These are phyloP conservation scores for Opeltia flavorubescens DNA, from an alignment of 495 filamentous ascomycete species.

Conservation along the genomic window DNA sequence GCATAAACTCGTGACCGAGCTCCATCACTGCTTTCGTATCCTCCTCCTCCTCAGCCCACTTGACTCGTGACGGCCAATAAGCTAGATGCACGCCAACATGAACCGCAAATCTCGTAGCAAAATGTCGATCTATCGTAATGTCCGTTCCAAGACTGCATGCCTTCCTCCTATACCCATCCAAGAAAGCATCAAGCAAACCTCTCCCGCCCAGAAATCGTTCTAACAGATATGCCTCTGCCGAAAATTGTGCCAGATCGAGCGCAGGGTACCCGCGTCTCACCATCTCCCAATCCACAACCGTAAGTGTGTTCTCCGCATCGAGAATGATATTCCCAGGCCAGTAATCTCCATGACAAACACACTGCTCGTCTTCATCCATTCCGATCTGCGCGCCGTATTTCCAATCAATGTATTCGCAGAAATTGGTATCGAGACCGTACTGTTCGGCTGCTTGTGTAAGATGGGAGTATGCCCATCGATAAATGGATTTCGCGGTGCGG, in stretches of 20 bases:
- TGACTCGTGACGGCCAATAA: conserved; percentile 21
- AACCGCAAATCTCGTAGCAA: conserved; percentile 16
- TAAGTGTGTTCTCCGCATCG: conserved; percentile 9
- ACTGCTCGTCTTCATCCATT: conserved; percentile 17
- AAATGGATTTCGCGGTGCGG: conserved; percentile 15
- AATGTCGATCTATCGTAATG: conserved; percentile 1
- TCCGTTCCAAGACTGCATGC: not conserved
- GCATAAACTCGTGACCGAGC: conserved; percentile 15
- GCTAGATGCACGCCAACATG: conserved; percentile 23
- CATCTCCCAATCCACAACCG: conserved; percentile 26
- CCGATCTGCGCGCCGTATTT: conserved; percentile 16
- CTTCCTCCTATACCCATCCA: conserved; percentile 15
- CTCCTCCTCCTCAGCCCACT: conserved; percentile 17
- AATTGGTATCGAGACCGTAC: conserved; percentile 13
- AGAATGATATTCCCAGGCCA: conserved; percentile 19
- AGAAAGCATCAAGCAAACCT: conserved; percentile 19
- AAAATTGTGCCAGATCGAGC: conserved; percentile 25
- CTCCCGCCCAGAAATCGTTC: conserved; percentile 21
- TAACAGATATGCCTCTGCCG: conserved; percentile 23
- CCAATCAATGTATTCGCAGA: conserved; percentile 16
- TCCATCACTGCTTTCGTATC: conserved; percentile 17
- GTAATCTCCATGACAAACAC: conserved; percentile 25
- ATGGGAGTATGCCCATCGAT: conserved; percentile 16
- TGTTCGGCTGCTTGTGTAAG: conserved; percentile 12
- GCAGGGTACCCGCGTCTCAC: conserved; percentile 19